Base-by-base conservation (phyloP, 2,329 filamentous ascomycete species). In the Aspergillaceae sp. region DNA sequence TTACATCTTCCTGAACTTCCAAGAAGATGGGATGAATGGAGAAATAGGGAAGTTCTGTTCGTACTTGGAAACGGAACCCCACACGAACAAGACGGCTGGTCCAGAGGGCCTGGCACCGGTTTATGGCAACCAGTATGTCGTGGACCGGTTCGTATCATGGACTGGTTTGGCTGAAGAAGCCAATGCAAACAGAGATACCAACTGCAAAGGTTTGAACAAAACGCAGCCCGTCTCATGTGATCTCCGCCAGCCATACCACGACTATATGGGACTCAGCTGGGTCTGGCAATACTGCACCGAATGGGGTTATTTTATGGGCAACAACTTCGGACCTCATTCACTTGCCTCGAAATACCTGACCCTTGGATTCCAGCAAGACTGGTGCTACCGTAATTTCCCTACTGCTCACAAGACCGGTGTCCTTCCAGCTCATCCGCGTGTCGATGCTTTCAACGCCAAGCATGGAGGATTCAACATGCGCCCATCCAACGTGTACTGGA, bases 201-300 rank as follows among this genome's bases (percentile, higher is more conserved):
- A 71, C 30, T 75, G 71, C 57, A 62, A 63, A 4, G 61, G 62
- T 1, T 52, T 54, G 1, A 52, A 61, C 26, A 29, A 40, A 7
- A 51, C 49, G 2, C 36, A 50, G 29, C 56, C 61, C 1, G 44
- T 56, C 0, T 53, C 62, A 2, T 75, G 73, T 51, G 54, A 69
- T 29, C 52, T 75, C 29, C 59, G 68, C 30, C 51, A 58, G 11
- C 50, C 49, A 4, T 58, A 64, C 38, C 54, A 55, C 2, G 63
- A 70, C 5, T 63, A 72, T 0, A 51, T 63, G 5, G 53, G 48
- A 1, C 72, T 76, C 49, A 58, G 61, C 42, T 76, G 73, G 73
- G 68, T 61, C 1, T 77, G 73, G 72, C 74, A 78, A 53, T 74
- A 71, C 54, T 78, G 75, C 57, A 74, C 69, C 2, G 67, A 78